Evolutionary conservation across 441 rosid genomes (phyloP), one percentile per base, ranked within the genome.

Genomic region (Manihot esculenta): DNA sequence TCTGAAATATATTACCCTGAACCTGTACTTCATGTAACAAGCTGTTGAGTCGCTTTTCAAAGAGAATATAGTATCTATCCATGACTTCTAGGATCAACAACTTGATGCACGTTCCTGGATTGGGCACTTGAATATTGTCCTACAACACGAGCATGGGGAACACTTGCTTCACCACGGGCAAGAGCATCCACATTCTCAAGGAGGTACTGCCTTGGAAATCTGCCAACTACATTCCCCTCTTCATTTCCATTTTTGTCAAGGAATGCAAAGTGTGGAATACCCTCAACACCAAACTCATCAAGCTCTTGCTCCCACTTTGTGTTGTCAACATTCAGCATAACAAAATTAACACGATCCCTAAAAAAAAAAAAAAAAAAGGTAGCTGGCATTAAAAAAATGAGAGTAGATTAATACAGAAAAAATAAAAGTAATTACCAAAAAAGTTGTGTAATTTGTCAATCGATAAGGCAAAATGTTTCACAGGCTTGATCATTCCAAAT

Each of bases 221-320:
- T 87, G 44, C 97, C 99, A 10, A 94, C 97, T 27, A 90, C 94
- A 69, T 92, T 87, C 18, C 99, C 99, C 84, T 92, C 97, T 80
- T 94, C 97, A 23, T 94, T 94, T 68, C 99, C 97, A 24, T 90
- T 69, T 73, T 72, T 85, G 73, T 92, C 97, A 41, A 94, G 84
- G 75, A 94, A 94, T 3, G 97, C 85, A 65, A 92, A 92, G 80
- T 94, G 97, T 0, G 99, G 97, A 79, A 90, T 94, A 56, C 97
- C 99, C 74, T 94, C 97, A 33, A 94, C 97, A 38, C 97, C 97
- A 72, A 94, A 92, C 83, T 94, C 99, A 60, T 94, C 90, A 44
- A 92, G 81, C 83, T 92, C 97, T 79, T 94, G 99, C 76, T 94
- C 95, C 97, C 99, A 94, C 80, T 85, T 92, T 13, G 97, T 94